phyloP scores from a whole-genome alignment of 2,329 filamentous ascomycete genomes.

The Aspergillus sp. region DNA sequence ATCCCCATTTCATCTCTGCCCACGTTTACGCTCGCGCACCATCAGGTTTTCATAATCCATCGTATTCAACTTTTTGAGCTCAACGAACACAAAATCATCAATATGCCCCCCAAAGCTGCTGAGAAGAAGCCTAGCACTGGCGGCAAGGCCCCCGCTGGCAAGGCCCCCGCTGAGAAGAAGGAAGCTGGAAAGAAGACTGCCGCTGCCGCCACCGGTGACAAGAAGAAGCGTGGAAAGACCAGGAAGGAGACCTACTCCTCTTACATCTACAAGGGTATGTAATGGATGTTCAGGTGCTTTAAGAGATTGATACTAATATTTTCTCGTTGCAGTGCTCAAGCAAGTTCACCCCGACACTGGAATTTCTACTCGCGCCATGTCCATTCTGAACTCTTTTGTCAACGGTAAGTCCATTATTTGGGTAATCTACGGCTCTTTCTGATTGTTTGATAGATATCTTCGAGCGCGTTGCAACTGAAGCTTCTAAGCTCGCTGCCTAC shows the following conservation, averaged over 20 bases:
- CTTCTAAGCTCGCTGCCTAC: constrained; percentile 98
- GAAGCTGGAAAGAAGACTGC: constrained; percentile 98
- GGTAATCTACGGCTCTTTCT: background rate
- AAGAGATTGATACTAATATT: background rate
- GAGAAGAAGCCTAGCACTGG: constrained; percentile 95
- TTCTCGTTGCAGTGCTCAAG: constrained; percentile 73
- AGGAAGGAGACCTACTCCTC: constrained; percentile 99
- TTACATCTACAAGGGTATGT: constrained; percentile 99
- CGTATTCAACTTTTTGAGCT: constrained; percentile 22
- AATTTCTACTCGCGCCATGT: constrained; percentile 99
- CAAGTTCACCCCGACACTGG: constrained; percentile 99
- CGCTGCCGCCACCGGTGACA: constrained; percentile 81
- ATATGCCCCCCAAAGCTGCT: constrained; percentile 97
- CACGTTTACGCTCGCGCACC: constrained; percentile 3
- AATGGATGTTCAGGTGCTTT: constrained; percentile 14
- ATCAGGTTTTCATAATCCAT: constrained; percentile 31
- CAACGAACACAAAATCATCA: constrained; percentile 34
- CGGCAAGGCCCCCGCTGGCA: constrained; percentile 82
- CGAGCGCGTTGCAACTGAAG: constrained; percentile 97
- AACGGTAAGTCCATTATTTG: constrained; percentile 64
- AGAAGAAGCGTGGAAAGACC: constrained; percentile 99
- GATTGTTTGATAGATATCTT: constrained; percentile 72
- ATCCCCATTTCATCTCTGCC: constrained; percentile 28
- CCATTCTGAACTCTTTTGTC: constrained; percentile 99
- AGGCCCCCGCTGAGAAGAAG: constrained; percentile 94